Percentiles rank a stretch among this genome's conserved stretches.
These are phyloP conservation scores for Lecanicillium sp. DNA, from an alignment of 2,329 filamentous ascomycete genomes.

Conservation along the genomic window DNA sequence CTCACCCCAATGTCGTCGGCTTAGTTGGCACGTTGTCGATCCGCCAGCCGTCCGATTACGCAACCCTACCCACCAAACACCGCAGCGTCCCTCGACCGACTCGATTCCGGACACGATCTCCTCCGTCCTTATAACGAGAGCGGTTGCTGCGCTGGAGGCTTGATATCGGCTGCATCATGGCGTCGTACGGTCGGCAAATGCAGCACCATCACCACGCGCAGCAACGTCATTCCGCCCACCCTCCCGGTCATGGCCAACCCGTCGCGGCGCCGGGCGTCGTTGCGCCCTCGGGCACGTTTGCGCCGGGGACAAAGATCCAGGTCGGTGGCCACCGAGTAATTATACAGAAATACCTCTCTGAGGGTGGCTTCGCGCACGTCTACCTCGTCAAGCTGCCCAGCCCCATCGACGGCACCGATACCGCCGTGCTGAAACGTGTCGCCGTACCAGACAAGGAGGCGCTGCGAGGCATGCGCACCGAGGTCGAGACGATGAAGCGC, in stretches of 20 bases:
- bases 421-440: conserved; percentile 86
- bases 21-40: no score
- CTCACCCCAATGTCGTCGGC: no score
- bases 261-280: conserved; percentile 28
- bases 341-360: conserved; percentile 95
- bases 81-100: no score
- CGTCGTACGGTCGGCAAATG: conserved; percentile 28
- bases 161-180: conserved; percentile 16
- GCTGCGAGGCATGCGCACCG: conserved; percentile 90
- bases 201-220: conserved; percentile 24
- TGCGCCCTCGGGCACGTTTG: conserved; percentile 74
- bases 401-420: conserved; percentile 68
- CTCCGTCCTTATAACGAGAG: no score
- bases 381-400: conserved; percentile 86
- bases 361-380: conserved; percentile 96
- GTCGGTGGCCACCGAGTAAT: conserved; percentile 87
- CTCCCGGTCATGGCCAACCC: conserved; percentile 34
- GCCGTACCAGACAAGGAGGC: conserved; percentile 95
- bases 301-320: conserved; percentile 92
- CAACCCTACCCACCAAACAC: no score
- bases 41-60: no score
- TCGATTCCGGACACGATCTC: no score
- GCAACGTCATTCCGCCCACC: conserved; percentile 5
- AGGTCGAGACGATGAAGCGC: conserved; percentile 99
- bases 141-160: no score